Evolutionary conservation across 306 rosid species (phyloP).

Genomic region (Castanea mollissima): DNA sequence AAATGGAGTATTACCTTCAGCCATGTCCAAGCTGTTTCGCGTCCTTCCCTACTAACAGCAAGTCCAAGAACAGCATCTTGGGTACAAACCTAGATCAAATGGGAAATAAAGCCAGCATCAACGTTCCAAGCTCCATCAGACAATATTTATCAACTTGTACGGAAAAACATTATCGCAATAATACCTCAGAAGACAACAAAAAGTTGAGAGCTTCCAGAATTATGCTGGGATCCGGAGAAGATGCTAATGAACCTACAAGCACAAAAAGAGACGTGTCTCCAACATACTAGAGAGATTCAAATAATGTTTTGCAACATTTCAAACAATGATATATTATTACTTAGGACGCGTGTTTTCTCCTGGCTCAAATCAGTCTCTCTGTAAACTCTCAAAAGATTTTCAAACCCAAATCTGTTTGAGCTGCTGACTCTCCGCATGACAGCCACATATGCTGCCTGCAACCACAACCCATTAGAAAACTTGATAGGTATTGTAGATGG

Average conservation of each 20-base stretch:
- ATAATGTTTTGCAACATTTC: not conserved
- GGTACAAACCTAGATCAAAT: slow-evolving; percentile 60
- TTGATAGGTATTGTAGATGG: slow-evolving; percentile 6
- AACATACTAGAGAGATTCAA: not conserved
- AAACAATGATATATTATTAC: slow-evolving; percentile 35
- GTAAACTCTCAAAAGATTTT: slow-evolving; percentile 71
- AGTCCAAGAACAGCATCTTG: slow-evolving; percentile 85
- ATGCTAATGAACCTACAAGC: slow-evolving; percentile 39
- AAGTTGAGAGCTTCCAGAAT: slow-evolving; percentile 50
- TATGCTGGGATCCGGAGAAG: slow-evolving; percentile 40
- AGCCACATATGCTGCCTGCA: slow-evolving; percentile 87
- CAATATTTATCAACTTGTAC: slow-evolving; percentile 3
- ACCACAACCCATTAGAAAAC: slow-evolving; percentile 28
- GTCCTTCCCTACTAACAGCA: slow-evolving; percentile 55
- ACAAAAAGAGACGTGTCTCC: not conserved
- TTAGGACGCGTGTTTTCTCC: slow-evolving; percentile 84
- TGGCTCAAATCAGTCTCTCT: slow-evolving; percentile 82
- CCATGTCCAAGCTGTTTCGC: slow-evolving; percentile 86
- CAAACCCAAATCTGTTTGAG: slow-evolving; percentile 62
- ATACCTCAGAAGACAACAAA: slow-evolving; percentile 38
- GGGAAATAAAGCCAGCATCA: slow-evolving; percentile 13
- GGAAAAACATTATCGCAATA: slow-evolving; percentile 2
- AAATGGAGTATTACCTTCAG: slow-evolving; percentile 55
- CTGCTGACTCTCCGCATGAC: slow-evolving; percentile 62
- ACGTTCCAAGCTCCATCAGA: slow-evolving; percentile 23